Conservation (phyloP, 352 stramenopile genomes). For the Globisporangium splendens region DNA sequence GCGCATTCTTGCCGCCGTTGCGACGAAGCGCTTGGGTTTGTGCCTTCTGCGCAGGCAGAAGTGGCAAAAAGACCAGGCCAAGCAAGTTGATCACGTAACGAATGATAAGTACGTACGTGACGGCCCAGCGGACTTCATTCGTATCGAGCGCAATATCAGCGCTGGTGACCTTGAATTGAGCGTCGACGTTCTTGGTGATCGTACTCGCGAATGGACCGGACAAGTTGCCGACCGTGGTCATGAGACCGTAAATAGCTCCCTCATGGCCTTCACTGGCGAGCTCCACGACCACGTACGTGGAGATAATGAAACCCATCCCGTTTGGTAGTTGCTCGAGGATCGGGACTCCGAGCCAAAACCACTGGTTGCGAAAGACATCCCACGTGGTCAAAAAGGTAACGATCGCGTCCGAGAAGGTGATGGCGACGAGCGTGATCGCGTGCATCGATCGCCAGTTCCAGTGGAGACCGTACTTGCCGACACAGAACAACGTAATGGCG, state of each 20-base stretch:
- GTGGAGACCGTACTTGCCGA: slow-evolving; percentile 20
- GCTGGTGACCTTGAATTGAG: slow-evolving; percentile 17
- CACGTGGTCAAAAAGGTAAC: slow-evolving; percentile 21
- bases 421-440: slow-evolving; percentile 7
- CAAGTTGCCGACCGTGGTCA: slow-evolving; percentile 28
- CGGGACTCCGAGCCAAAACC: slow-evolving; percentile 23
- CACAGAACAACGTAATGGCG: slow-evolving; percentile 7
- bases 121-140: slow-evolving; percentile 15
- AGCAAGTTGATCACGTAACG: slow-evolving; percentile 21
- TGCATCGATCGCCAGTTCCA: slow-evolving; percentile 24
- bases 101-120: slow-evolving; percentile 26
- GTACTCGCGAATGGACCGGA: slow-evolving; percentile 16
- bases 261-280: slow-evolving; percentile 24
- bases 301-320: slow-evolving; percentile 24
- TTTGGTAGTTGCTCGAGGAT: slow-evolving; percentile 20
- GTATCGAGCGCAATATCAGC: slow-evolving; percentile 16
- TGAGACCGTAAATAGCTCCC: slow-evolving; percentile 24
- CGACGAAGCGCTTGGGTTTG: slow-evolving; percentile 20
- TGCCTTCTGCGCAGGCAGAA: slow-evolving; percentile 25
- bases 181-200: slow-evolving; percentile 20
- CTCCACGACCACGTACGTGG: slow-evolving; percentile 26
- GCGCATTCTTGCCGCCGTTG: slow-evolving; percentile 10
- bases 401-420: slow-evolving; percentile 14
- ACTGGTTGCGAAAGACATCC: slow-evolving; percentile 23
- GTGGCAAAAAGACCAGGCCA: slow-evolving; percentile 11